These are phyloP conservation scores for Puccinia triticina DNA, from an alignment of 1,284 basidiomycete genomes.

Conservation along the genomic window DNA sequence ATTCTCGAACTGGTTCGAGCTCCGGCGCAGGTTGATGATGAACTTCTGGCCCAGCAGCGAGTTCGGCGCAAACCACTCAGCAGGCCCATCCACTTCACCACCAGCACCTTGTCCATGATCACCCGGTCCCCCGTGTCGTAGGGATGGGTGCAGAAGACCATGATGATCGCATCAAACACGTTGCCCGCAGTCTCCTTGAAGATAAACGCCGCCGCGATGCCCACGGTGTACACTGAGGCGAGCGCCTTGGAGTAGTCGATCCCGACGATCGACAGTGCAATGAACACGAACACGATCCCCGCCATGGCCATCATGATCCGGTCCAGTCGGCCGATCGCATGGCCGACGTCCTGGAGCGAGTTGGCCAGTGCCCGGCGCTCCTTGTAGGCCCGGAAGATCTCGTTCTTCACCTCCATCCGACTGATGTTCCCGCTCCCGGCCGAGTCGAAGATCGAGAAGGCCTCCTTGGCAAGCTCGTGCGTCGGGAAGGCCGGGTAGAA, in stretches of 20 bases:
- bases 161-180: slow-evolving; percentile 71
- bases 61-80: slow-evolving; percentile 60
- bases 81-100: slow-evolving; percentile 75
- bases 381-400: slow-evolving; percentile 72
- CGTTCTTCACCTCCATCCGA: slow-evolving; percentile 73
- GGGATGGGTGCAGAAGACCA: slow-evolving; percentile 74
- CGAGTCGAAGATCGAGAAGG: slow-evolving; percentile 54
- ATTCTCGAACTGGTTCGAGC: slow-evolving; percentile 49
- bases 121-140: slow-evolving; percentile 68
- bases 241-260: slow-evolving; percentile 68
- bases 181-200: slow-evolving; percentile 72
- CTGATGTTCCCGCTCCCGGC: slow-evolving; percentile 76
- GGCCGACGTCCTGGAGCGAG: slow-evolving; percentile 66
- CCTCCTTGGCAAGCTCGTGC: slow-evolving; percentile 52
- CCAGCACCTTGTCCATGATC: slow-evolving; percentile 71
- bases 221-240: slow-evolving; percentile 69
- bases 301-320: slow-evolving; percentile 69
- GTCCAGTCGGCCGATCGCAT: slow-evolving; percentile 69
- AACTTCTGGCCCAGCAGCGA: slow-evolving; percentile 42
- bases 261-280: slow-evolving; percentile 72
- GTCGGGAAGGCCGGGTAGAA: slow-evolving; percentile 65
- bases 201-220: slow-evolving; percentile 72
- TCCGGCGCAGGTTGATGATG: slow-evolving; percentile 47
- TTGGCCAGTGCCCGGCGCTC: slow-evolving; percentile 63
- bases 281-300: slow-evolving; percentile 70